Evolutionary conservation across 2,329 filamentous ascomycete species (phyloP).

Genomic region (Cladophialophora psammophila): DNA sequence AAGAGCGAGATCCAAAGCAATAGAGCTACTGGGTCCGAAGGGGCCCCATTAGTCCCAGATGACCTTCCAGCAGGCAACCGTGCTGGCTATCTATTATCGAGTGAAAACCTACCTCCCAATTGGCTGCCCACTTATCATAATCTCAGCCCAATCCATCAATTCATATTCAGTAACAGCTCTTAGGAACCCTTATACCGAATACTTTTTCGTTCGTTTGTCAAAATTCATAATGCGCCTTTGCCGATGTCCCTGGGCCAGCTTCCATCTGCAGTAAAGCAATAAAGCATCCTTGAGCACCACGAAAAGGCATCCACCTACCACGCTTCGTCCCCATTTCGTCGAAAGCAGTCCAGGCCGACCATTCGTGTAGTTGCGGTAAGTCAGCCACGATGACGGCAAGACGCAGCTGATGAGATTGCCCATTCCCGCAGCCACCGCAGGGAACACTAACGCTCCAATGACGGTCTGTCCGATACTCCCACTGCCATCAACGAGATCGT

Average conservation of each 20-base stretch:
- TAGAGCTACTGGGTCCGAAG: not conserved
- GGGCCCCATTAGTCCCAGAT: not conserved
- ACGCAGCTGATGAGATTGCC: slow-evolving; percentile 75
- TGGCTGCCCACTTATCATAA: slow-evolving; percentile 2
- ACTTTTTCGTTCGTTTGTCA: slow-evolving; percentile 51
- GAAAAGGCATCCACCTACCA: slow-evolving; percentile 87
- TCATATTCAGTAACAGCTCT: not conserved
- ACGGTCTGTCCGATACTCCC: slow-evolving; percentile 65
- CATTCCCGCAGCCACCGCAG: slow-evolving; percentile 77
- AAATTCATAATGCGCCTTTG: slow-evolving; percentile 57
- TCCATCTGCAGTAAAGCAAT: slow-evolving; percentile 64
- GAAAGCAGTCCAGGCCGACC: slow-evolving; percentile 74
- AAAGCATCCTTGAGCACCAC: slow-evolving; percentile 79
- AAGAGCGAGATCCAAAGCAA: not conserved
- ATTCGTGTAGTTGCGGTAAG: slow-evolving; percentile 48
- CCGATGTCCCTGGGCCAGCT: slow-evolving; percentile 55
- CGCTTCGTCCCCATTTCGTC: slow-evolving; percentile 84
- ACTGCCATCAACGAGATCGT: slow-evolving; percentile 61
- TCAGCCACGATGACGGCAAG: slow-evolving; percentile 73
- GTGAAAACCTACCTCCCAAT: slow-evolving; percentile 3
- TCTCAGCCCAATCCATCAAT: not conserved
- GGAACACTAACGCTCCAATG: slow-evolving; percentile 78
- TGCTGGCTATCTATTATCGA: slow-evolving; percentile 25
- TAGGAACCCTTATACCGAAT: slow-evolving; percentile 26
- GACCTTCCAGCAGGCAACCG: not conserved